Conservation (phyloP, 73 alveolate genomes). For the Diophrys appendiculata region DNA sequence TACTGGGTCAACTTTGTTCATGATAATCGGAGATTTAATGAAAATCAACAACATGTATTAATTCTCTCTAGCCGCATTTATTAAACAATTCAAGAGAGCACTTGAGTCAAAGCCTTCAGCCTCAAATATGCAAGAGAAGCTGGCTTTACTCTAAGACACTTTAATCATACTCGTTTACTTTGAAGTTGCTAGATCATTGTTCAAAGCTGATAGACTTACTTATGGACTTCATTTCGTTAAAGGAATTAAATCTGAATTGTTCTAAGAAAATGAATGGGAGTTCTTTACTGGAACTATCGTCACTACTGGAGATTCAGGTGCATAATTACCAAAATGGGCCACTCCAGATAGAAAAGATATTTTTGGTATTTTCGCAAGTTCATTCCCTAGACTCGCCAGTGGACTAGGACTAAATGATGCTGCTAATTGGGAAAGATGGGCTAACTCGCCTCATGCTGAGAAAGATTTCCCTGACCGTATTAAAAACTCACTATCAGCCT, state of each 20-base stretch:
- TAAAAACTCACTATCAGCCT: conserved; percentile 79
- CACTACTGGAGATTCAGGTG: conserved; percentile 61
- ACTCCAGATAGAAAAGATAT: conserved; percentile 94
- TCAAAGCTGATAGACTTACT: conserved; percentile 97
- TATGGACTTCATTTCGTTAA: conserved; percentile 96
- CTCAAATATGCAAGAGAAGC: conserved; percentile 79
- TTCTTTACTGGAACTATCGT: conserved; percentile 95
- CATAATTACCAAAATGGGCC: conserved; percentile 89
- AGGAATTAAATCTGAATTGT: conserved; percentile 89
- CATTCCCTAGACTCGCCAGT: conserved; percentile 76
- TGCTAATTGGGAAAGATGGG: conserved; percentile 77
- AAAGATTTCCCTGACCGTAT: conserved; percentile 84
- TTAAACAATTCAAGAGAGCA: conserved; percentile 92
- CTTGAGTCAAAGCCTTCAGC: conserved; percentile 79
- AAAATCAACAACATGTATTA: conserved; percentile 99
- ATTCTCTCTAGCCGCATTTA: conserved; percentile 96
- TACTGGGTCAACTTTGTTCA: conserved; percentile 94
- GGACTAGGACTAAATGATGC: conserved; percentile 73
- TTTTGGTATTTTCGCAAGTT: conserved; percentile 81
- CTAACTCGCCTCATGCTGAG: conserved; percentile 80
- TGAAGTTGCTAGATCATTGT: conserved; percentile 92
- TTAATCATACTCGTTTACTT: conserved; percentile 76
- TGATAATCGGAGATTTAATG: conserved; percentile 91
- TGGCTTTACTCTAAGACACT: conserved; percentile 72
- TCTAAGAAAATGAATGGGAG: conserved; percentile 96